Base-by-base conservation (phyloP, 2,329 filamentous ascomycete species). In the Ustulina deusta region DNA sequence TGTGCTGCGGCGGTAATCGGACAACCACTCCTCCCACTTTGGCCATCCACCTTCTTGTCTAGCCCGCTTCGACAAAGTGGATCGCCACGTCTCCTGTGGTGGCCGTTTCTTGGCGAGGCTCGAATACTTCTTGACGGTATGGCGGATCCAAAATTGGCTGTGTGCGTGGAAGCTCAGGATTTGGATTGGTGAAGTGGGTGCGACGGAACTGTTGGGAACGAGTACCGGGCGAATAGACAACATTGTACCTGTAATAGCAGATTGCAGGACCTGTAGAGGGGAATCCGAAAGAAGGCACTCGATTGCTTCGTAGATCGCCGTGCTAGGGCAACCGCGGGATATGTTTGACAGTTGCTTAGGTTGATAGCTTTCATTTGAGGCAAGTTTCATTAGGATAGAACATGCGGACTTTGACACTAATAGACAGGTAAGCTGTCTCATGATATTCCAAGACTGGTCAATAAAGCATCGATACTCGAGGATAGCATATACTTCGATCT, bases 381-480 rank as follows among this genome's bases (percentile, higher is more conserved):
- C 48, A 51, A 15, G 25, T 15, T 32, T 32, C 27, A 25, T n/a
- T 4, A 62, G 13, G 13, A 48, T 7, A 2, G 5, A 2, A 38
- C 20, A 49, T 7, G 60, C 60, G n/a, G 36, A 17, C 51, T 63
- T 56, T 10, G 60, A 46, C 4, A 63, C 40, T 4, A 51, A 32
- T 36, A 63, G 20, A 34, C 60, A 63, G 11, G 49, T 56, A 11
- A 63, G 51, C 29, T 63, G 25, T 56, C 60, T 63, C 15, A 7
- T 38, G 6, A 63, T 36, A n/a, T 56, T 49, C 60, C 60, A 63
- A 5, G 36, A 44, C 20, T 36, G 4, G 25, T 63, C 52, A 38
- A 63, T 32, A 38, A 56, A 63, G 36, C 60, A 63, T 17, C 60
- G 60, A 46, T 63, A 63, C 20, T 63, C 60, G 7, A 63, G 51